Conservation (phyloP, 2,329 filamentous ascomycete genomes). For the Microcera coccophila region DNA sequence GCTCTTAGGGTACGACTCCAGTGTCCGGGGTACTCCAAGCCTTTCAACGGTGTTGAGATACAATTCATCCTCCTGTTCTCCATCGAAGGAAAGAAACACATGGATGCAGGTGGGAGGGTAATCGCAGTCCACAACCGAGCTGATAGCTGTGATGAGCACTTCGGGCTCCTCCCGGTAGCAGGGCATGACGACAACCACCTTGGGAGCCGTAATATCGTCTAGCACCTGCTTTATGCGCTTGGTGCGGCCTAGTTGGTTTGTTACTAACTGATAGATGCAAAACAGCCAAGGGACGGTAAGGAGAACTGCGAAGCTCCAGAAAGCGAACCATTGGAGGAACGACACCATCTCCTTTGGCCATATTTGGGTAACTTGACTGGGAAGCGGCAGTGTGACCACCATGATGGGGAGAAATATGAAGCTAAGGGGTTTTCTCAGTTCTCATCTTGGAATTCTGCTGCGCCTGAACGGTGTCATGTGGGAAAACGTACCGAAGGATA, state of each 20-base stretch:
- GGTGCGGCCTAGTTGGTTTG: constrained; percentile 75
- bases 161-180: constrained; percentile 90
- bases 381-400: constrained; percentile 86
- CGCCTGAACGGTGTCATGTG: not conserved
- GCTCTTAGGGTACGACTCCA: constrained; percentile 78
- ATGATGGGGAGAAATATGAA: constrained; percentile 88
- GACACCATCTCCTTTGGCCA: constrained; percentile 68
- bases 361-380: constrained; percentile 63
- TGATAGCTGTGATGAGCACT: constrained; percentile 76
- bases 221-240: constrained; percentile 80
- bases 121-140: constrained; percentile 90
- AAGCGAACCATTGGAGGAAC: constrained; percentile 88
- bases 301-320: constrained; percentile 84
- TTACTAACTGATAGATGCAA: constrained; percentile 87
- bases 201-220: constrained; percentile 81
- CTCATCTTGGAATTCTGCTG: no score
- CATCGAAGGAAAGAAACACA: constrained; percentile 93
- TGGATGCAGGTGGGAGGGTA: constrained; percentile 91
- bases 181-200: constrained; percentile 94
- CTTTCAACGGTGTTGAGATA: constrained; percentile 83
- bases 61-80: constrained; percentile 80
- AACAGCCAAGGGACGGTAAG: constrained; percentile 88
- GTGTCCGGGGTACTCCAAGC: constrained; percentile 73
- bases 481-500: constrained; percentile 60
- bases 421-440: constrained; percentile 41